These are phyloP conservation scores for Elsinoe australis DNA, from an alignment of 2,329 filamentous ascomycete genomes.

Conservation along the genomic window DNA sequence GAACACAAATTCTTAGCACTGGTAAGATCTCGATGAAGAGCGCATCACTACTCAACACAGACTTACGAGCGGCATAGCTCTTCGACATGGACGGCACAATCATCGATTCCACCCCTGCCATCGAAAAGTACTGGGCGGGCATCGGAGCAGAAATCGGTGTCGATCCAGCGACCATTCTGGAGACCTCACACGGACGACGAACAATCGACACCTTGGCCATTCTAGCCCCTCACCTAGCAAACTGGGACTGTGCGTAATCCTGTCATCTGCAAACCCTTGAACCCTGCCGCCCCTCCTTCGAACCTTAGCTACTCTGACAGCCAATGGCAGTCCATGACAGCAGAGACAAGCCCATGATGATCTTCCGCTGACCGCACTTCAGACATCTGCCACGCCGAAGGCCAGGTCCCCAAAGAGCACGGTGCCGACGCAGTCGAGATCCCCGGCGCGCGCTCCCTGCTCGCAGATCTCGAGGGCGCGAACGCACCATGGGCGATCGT, in stretches of 20 bases:
- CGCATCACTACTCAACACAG: background rate
- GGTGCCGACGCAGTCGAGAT: slow-evolving; percentile 76
- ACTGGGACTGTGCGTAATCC: slow-evolving; percentile 72
- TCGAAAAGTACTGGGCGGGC: slow-evolving; percentile 70
- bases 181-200: slow-evolving; percentile 83
- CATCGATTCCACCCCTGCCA: slow-evolving; percentile 70
- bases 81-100: slow-evolving; percentile 80
- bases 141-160: slow-evolving; percentile 77
- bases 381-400: slow-evolving; percentile 78
- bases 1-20: slow-evolving; percentile 38
- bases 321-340: too few relatives aligned
- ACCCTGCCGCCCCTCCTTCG: too few relatives aligned
- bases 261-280: slow-evolving; percentile 12
- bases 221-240: slow-evolving; percentile 76
- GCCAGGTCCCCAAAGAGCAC: slow-evolving; percentile 65
- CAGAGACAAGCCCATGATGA: background rate
- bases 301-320: too few relatives aligned
- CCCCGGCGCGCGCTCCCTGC: slow-evolving; percentile 60
- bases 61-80: slow-evolving; percentile 33
- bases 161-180: slow-evolving; percentile 72
- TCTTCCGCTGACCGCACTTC: too few relatives aligned
- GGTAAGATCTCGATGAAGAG: slow-evolving; percentile 25
- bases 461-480: slow-evolving; percentile 52
- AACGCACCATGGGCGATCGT: slow-evolving; percentile 76
- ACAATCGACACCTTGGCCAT: slow-evolving; percentile 78